Base-by-base conservation (phyloP, 2,329 filamentous ascomycete species). In the Colletotrichum incanum region DNA sequence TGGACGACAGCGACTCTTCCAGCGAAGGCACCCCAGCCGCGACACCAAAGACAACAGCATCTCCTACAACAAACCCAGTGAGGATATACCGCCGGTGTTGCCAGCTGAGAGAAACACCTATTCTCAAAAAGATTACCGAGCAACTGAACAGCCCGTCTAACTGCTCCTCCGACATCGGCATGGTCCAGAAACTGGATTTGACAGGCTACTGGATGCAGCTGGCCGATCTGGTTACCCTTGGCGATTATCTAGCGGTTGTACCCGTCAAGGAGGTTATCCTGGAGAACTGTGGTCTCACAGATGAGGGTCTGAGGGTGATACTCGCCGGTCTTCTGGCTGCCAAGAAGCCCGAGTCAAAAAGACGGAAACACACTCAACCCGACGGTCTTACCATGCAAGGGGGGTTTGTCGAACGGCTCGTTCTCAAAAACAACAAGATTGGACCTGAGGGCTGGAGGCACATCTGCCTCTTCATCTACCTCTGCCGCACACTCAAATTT, bases 51-150 rank as follows among this genome's bases (percentile, higher is more conserved):
- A 89, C 73, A 86, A 76, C 74, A 37, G 67, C 72, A 2, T 74
- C 72, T 12, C 95, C 96, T 0, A 98, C 96, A 0, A 97, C 93
- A 1, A 96, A 98, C 78, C 96, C 96, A 2, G 90, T 95, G 18
- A 90, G 96, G 70, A 97, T 99, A 77, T 99, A 99, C 81, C 90
- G 96, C 75, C 89, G 96, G 78, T 98, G 96, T 80, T 98, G 96
- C 79, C 96, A 98, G 79, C 85, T 99, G 39, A 90, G 96, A 70
- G 96, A 98, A 82, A 97, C 95, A 0, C 94, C 95, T 0, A 95
- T 98, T 64, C 85, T 98, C 26, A 97, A 97, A 81, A 94, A 94
- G 78, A 93, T 99, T 58, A 96, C 94, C 0, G 94, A 97, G 77
- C 95, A 98, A 80, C 92, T 99, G 5, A 90, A 90, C 47, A 90